A percentile compares a stretch with the other conserved stretches of the same genome.
These are phyloP conservation scores for Rusavskia elegans DNA, from an alignment of 495 filamentous ascomycete species.

Conservation along the genomic window DNA sequence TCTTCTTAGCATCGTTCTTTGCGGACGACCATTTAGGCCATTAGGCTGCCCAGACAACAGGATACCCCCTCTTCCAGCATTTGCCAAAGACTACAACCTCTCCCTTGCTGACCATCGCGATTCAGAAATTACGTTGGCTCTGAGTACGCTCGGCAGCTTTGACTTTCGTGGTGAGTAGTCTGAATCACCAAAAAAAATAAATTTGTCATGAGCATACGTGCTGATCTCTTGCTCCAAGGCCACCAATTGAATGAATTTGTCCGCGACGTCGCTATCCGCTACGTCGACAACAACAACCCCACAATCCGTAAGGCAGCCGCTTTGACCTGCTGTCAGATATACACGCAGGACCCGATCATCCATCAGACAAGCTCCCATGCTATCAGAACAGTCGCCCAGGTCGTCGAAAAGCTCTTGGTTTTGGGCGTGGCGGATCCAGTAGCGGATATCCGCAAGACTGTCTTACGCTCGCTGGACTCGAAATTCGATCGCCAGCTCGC, in stretches of 20 bases:
- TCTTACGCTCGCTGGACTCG: conserved; percentile 73
- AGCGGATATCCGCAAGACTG: conserved; percentile 71
- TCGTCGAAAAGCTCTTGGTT: conserved; percentile 89
- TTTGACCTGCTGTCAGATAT: conserved; percentile 92
- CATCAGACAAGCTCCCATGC: conserved; percentile 95
- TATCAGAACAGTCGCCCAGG: conserved; percentile 89
- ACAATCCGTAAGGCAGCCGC: conserved; percentile 90
- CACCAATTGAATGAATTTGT: conserved; percentile 96
- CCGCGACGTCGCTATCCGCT: conserved; percentile 93
- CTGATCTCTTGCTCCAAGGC: conserved; percentile 28
- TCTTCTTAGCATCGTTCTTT: conserved; percentile 86
- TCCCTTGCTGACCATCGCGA: conserved; percentile 51
- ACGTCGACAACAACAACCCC: conserved; percentile 86
- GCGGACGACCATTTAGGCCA: conserved; percentile 78
- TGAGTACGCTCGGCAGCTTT: conserved; percentile 89
- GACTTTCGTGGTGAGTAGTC: conserved; percentile 55
- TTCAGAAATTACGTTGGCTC: conserved; percentile 74
- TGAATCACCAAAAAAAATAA: neutral
- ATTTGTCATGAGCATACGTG: neutral
- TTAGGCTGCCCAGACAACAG: conserved; percentile 72
- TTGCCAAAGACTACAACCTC: conserved; percentile 67
- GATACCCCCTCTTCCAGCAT: conserved; percentile 50
- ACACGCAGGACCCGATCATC: conserved; percentile 90
- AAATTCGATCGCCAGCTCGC: conserved; percentile 91
- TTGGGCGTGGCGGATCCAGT: conserved; percentile 88